phyloP scores from a whole-genome alignment of 2,329 filamentous ascomycete species.

The Penicillium aurantiogriseum region DNA sequence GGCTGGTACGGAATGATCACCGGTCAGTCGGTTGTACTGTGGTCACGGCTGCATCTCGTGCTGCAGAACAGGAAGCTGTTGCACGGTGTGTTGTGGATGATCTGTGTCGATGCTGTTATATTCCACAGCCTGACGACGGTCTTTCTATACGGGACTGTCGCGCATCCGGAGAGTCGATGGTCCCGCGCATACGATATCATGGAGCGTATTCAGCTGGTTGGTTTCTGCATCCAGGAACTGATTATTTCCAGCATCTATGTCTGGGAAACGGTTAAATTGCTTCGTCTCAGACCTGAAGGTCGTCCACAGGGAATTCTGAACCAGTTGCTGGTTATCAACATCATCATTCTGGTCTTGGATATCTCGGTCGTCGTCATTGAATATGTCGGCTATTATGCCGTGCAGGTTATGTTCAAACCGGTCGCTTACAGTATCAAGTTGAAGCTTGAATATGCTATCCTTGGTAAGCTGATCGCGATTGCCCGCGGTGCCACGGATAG shows the following conservation, averaged over 20 bases:
- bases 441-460: conserved; percentile 56
- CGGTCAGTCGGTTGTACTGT: conserved; percentile 48
- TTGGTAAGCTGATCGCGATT: conserved; percentile 45
- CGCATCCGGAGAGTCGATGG: conserved; percentile 17
- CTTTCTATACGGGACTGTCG: conserved; percentile 39
- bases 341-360: conserved; percentile 49
- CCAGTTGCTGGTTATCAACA: conserved; percentile 54
- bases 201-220: conserved; percentile 53
- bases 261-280: conserved; percentile 44
- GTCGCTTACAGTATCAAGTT: conserved; percentile 43
- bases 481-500: conserved; percentile 12
- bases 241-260: conserved; percentile 54
- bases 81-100: conserved; percentile 42
- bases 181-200: conserved; percentile 39
- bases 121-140: conserved; percentile 43
- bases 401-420: conserved; percentile 44
- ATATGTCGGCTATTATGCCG: conserved; percentile 39
- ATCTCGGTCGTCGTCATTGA: conserved; percentile 42
- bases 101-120: conserved; percentile 42
- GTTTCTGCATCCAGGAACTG: conserved; percentile 55
- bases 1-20: conserved; percentile 47
- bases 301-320: conserved; percentile 21
- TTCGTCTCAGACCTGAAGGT: conserved; percentile 20
- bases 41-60: conserved; percentile 48
- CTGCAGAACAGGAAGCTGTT: conserved; percentile 38